phyloP scores from a whole-genome alignment of 805 yeast genomes.

The Candida cerambycidarum region DNA sequence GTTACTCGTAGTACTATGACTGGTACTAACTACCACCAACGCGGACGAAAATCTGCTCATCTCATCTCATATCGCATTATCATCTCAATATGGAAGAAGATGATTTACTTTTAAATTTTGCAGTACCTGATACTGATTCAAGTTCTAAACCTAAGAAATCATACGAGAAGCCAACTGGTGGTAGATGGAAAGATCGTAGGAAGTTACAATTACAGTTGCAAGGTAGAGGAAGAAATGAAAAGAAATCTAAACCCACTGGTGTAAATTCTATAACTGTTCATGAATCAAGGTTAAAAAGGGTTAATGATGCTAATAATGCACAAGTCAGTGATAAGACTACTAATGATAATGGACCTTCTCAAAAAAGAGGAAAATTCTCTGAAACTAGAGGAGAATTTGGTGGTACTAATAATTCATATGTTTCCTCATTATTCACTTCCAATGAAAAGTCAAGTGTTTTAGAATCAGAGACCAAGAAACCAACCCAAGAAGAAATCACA shows the following conservation, averaged over 20 bases:
- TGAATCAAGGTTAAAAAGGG: conserved; percentile 12
- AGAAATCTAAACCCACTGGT: conserved; percentile 25
- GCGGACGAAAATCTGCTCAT: conserved; percentile 2
- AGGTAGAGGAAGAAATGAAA: conserved; percentile 39
- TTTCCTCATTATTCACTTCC: conserved; percentile 76
- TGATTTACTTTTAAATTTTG: conserved; percentile 74
- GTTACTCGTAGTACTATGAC: too few relatives aligned
- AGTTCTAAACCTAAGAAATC: conserved; percentile 23
- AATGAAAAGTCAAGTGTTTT: conserved; percentile 55
- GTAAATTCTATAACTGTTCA: conserved; percentile 30
- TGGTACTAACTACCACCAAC: background rate
- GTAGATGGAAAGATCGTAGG: conserved; percentile 81
- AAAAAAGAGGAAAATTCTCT: conserved; percentile 38
- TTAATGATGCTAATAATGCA: background rate
- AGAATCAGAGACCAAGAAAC: conserved; percentile 43
- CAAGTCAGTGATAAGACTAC: background rate
- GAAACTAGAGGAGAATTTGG: conserved; percentile 54
- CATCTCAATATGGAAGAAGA: conserved; percentile 49
- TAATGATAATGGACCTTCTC: background rate
- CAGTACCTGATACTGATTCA: conserved; percentile 38
- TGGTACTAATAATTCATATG: conserved; percentile 62
- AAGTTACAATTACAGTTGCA: conserved; percentile 51
- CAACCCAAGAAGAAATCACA: conserved; percentile 23
- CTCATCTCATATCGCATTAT: conserved; percentile 12
- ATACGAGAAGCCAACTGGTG: conserved; percentile 56